Evolutionary conservation across 169 alveolate species (phyloP), one percentile per base, ranked within the genome.

Genomic region (Amoebophrya sp.): DNA sequence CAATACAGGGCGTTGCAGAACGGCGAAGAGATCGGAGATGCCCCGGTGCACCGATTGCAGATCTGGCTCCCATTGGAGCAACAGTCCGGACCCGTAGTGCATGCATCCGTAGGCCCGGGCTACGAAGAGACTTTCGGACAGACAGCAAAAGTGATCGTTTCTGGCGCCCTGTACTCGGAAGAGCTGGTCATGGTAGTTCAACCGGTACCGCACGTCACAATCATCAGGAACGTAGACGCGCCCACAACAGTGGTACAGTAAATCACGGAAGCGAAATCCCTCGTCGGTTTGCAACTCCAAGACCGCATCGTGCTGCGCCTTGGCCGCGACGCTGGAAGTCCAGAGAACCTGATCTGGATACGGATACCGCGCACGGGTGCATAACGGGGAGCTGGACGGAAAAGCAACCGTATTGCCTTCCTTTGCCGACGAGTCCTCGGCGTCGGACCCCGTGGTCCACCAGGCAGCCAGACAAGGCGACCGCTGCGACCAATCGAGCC

Each of bases 101-200:
- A 66, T 66, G 35, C 83, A 66, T 2, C 83, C 83, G 83, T 66
- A 66, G 10, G 83, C 83, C 32, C 83, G 1, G 83, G 83, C 83
- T 3, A 66, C 83, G 83, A 66, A 66, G 32, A 66, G 35, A 25
- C 35, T n/a, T 7, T 66, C 83, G 39, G 35, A 12, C 38, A 66
- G 32, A 25, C 83, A 66, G 35, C 83, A 66, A 25, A 66, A 66
- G 18, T 66, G 83, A 25, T 66, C 83, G 83, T 66, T 66, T 7
- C 18, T 66, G 39, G 7, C 38, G 39, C 18, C 32, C 83, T 25
- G 7, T 25, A 7, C 32, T 7, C 35, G 29, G 83, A 66, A 66
- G 39, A 66, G 1, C 32, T 66, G 1, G 83, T 66, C 83, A 25
- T 66, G 83, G 35, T 66, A 66, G 83, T 66, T 66, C 10, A 66